Evolutionary conservation across 306 rosid species (phyloP).

Genomic region (Castanea crenata): DNA sequence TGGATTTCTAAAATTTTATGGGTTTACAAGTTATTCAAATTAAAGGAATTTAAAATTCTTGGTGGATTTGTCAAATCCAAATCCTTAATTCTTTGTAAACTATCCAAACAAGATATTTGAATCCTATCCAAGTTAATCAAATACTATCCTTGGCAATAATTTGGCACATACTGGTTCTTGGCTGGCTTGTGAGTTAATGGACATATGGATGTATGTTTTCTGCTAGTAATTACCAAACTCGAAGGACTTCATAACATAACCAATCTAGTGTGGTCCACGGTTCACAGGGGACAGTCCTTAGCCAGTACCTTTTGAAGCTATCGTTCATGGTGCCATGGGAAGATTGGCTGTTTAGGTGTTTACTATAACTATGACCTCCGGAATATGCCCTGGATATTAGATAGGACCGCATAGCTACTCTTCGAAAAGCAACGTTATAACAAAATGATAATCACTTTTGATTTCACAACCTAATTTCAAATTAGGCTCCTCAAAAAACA

Average conservation of each 20-base stretch:
- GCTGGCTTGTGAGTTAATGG: background rate
- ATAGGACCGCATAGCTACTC: too few relatives aligned
- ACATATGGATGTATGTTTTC: background rate
- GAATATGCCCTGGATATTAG: background rate
- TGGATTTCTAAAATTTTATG: too few relatives aligned
- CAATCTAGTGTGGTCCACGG: background rate
- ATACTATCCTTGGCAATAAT: background rate
- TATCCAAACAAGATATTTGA: too few relatives aligned
- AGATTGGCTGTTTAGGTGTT: background rate
- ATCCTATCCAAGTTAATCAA: background rate
- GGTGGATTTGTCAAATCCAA: too few relatives aligned
- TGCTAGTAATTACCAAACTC: background rate
- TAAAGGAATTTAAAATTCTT: background rate
- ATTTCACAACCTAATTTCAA: too few relatives aligned
- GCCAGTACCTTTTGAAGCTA: background rate
- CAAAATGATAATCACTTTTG: too few relatives aligned
- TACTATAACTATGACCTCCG: background rate
- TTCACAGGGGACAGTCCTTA: background rate
- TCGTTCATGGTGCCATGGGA: background rate
- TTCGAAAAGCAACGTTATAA: too few relatives aligned
- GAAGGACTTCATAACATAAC: background rate
- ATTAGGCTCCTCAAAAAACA: too few relatives aligned
- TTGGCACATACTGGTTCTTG: background rate
- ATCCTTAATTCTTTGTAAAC: too few relatives aligned
- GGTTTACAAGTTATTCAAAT: too few relatives aligned